A percentile compares a stretch with the other conserved stretches of the same genome.
phyloP scores from a whole-genome alignment of 345 rosid species.

The Isatis tinctoria region DNA sequence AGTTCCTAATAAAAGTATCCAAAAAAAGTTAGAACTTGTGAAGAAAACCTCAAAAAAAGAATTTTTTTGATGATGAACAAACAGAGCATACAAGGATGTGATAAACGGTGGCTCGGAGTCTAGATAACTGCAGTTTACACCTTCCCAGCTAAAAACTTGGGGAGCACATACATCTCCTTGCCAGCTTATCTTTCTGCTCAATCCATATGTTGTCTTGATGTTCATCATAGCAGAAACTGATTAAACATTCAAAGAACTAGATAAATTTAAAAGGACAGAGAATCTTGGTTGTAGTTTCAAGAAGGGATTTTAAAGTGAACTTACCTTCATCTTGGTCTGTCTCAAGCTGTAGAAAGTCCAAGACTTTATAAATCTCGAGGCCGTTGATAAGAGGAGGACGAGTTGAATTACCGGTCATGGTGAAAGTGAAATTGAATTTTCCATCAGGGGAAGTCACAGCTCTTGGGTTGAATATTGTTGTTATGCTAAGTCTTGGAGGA shows the following conservation, averaged over 20 bases:
- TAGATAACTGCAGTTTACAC: conserved; percentile 30
- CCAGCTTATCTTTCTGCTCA: conserved; percentile 27
- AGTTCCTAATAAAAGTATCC: conserved; percentile 9
- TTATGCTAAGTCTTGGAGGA: conserved; percentile 5
- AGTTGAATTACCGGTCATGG: conserved; percentile 5
- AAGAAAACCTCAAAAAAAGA: not conserved
- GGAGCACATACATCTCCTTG: conserved; percentile 44
- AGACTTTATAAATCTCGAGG: conserved; percentile 20
- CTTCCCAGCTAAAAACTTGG: conserved; percentile 25
- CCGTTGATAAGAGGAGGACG: conserved; percentile 32
- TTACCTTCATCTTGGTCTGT: not conserved
- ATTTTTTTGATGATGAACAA: not conserved
- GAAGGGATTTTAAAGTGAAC: not conserved
- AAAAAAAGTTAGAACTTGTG: not conserved
- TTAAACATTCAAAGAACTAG: not conserved
- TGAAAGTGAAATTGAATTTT: not conserved
- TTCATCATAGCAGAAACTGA: conserved; percentile 26
- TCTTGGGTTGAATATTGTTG: not conserved
- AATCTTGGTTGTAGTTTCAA: not conserved
- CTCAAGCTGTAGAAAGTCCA: conserved; percentile 4
- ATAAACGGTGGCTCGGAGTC: conserved; percentile 19
- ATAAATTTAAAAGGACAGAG: not conserved
- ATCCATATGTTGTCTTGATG: conserved; percentile 32
- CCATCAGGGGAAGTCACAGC: not conserved
- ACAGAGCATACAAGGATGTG: conserved; percentile 37